These are phyloP conservation scores for Brasenia schreberi DNA, from an alignment of 164 flowering plant genomes.

Conservation along the genomic window DNA sequence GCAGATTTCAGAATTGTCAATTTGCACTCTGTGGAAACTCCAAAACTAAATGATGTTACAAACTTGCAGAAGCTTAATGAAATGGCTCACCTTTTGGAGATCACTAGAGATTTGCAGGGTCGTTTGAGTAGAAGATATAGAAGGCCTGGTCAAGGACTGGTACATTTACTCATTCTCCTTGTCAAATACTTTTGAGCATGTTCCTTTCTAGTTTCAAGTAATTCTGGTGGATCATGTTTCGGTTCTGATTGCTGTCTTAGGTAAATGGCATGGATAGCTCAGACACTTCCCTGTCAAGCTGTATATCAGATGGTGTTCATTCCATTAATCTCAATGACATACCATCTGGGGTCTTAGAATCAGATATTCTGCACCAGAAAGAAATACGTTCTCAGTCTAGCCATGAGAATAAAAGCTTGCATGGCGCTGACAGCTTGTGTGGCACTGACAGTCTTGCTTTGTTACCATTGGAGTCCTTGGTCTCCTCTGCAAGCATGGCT, in stretches of 20 bases:
- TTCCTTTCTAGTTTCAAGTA: not conserved
- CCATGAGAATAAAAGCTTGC: conserved; percentile 16
- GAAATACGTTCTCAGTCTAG: conserved; percentile 12
- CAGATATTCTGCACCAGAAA: conserved; percentile 12
- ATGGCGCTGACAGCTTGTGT: too few species aligned
- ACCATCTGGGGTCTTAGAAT: not conserved
- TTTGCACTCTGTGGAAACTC: conserved; percentile 15
- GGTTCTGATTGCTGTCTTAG: conserved; percentile 20
- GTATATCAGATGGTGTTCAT: too few species aligned
- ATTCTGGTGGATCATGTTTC: not conserved
- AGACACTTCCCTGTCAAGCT: conserved; percentile 1
- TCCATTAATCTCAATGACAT: too few species aligned
- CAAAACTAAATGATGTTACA: conserved; percentile 13
- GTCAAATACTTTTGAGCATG: too few species aligned
- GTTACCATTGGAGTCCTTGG: conserved; percentile 24
- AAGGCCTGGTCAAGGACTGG: conserved; percentile 47
- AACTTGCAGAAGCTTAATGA: conserved; percentile 39
- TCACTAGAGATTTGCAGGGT: conserved; percentile 56
- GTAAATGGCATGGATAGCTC: conserved; percentile 24
- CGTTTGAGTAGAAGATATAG: conserved; percentile 32
- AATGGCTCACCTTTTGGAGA: conserved; percentile 70
- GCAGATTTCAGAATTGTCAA: conserved; percentile 6
- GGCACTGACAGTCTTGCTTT: conserved; percentile 50
- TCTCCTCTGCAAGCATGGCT: conserved; percentile 6
- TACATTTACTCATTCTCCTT: conserved; percentile 16